These are phyloP conservation scores for Microascus cirrosus DNA, from an alignment of 2,329 filamentous ascomycete species.

Conservation along the genomic window DNA sequence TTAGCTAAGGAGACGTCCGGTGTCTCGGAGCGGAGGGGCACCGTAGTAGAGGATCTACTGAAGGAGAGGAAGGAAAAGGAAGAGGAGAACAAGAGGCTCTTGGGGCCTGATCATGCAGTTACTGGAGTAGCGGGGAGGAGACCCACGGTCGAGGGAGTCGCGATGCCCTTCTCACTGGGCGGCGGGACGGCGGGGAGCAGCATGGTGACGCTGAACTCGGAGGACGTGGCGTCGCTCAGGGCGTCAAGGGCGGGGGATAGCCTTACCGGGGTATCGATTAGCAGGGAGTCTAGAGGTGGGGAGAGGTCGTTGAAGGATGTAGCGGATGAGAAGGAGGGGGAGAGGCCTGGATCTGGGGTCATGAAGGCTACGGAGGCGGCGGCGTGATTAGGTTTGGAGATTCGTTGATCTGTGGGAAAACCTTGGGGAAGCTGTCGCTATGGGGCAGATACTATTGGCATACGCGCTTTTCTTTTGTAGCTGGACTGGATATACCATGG, in stretches of 20 bases:
- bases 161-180: slow-evolving; percentile 61
- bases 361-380: no score
- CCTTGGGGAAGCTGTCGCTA: not conserved
- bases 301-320: not conserved
- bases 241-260: not conserved
- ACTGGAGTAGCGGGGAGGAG: slow-evolving; percentile 48
- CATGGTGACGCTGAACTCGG: slow-evolving; percentile 52
- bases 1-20: not conserved
- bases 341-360: no score
- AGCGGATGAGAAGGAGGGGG: not conserved
- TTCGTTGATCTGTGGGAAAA: no score
- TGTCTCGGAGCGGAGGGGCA: slow-evolving; percentile 15
- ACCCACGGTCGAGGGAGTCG: slow-evolving; percentile 56
- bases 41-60: slow-evolving; percentile 29
- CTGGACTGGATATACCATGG: not conserved
- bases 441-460: not conserved
- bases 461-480: not conserved
- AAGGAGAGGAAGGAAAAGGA: slow-evolving; percentile 27
- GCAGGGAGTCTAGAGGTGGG: not conserved
- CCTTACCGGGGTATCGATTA: not conserved
- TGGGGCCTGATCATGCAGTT: slow-evolving; percentile 25
- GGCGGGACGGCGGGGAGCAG: slow-evolving; percentile 56
- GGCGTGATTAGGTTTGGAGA: no score
- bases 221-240: not conserved
- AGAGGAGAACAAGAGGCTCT: slow-evolving; percentile 10